phyloP scores from a whole-genome alignment of 2,329 filamentous ascomycete genomes.

The Raffaelea albimanens region DNA sequence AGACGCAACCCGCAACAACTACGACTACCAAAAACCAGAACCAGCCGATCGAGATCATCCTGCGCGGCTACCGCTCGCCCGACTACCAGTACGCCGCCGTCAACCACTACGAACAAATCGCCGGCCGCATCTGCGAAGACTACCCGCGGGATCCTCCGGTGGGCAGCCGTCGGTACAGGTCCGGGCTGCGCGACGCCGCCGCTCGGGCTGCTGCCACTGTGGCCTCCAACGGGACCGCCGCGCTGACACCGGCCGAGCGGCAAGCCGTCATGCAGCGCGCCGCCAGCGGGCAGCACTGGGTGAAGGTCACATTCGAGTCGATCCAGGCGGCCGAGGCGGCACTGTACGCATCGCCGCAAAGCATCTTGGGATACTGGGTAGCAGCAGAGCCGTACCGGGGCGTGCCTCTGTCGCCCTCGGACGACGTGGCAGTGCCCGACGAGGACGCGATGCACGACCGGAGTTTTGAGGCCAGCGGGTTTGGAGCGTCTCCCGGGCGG shows the following conservation, averaged over 20 bases:
- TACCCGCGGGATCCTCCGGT: conserved; percentile 79
- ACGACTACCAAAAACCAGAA: conserved; percentile 13
- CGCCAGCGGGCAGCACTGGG: conserved; percentile 83
- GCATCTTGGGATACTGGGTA: conserved; percentile 60
- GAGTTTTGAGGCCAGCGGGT: too few relatives aligned
- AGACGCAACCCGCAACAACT: conserved; percentile 14
- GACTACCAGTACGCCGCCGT: conserved; percentile 77
- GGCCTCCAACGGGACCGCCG: conserved; percentile 35
- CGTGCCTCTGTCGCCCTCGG: conserved; percentile 44
- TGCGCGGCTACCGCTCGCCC: conserved; percentile 66
- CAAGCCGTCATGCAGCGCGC: conserved; percentile 66
- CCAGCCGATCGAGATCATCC: conserved; percentile 62
- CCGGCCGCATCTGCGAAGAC: conserved; percentile 82
- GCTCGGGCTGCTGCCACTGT: conserved; percentile 33
- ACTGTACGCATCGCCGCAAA: conserved; percentile 60
- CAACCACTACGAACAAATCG: conserved; percentile 78
- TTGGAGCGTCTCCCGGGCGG: too few relatives aligned
- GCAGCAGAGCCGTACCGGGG: conserved; percentile 63
- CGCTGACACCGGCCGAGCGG: conserved; percentile 63
- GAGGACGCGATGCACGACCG: conserved; percentile 22
- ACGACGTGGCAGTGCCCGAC: conserved; percentile 55
- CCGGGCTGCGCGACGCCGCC: conserved; percentile 63
- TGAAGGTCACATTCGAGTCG: conserved; percentile 75
- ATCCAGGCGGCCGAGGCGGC: conserved; percentile 61
- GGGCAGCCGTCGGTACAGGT: conserved; percentile 60